Base-by-base conservation (phyloP, 1,284 basidiomycete genomes). In the Cutaneotrichosporon cutaneum region DNA sequence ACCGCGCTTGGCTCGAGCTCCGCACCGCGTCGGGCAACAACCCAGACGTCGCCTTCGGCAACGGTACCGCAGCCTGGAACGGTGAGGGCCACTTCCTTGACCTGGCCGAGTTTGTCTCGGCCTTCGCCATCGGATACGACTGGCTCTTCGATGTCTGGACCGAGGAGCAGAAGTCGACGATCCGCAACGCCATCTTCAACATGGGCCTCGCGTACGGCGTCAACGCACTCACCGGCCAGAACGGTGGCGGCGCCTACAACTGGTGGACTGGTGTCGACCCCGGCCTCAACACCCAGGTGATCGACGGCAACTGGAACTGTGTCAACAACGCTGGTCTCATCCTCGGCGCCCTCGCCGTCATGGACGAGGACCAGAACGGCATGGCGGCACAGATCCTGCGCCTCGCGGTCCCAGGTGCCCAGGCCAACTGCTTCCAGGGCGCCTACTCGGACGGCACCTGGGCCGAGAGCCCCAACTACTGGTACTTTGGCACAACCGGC, bases 401-500 rank as follows among this genome's bases (percentile, higher is more conserved):
- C 14, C 36, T 33, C 14, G 39, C 60, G n/a, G 16, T 52, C 33
- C 26, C 35, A 27, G 18, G 16, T 24, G 36, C 54, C 39, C 82
- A 86, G 64, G 68, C 82, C 61, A 94, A 94, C 78, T 99, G 96
- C 77, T 90, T 87, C 72, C 65, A 74, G 18, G 84, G 79, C 58
- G 80, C 82, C 27, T 39, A 84, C 83, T 74, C 82, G 39, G 95
- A 98, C 73, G 95, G 95, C 22, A 90, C 92, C 21, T 99, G 96
- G 95, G 82, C 87, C 22, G 95, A 99, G 81, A 97, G 94, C 0
- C 84, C 93, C 62, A 93, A 98, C 81, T 96, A 95, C 77, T 94
- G 92, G 92, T 93, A 94, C 81, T 94, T 94, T 73, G 91, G 91
- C 74, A 94, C 91, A 47, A 95, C 92, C 24, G 92, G 87, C 24